phyloP scores from a whole-genome alignment of 192 early-diverging fungal species.

The Coemansia javaensis region DNA sequence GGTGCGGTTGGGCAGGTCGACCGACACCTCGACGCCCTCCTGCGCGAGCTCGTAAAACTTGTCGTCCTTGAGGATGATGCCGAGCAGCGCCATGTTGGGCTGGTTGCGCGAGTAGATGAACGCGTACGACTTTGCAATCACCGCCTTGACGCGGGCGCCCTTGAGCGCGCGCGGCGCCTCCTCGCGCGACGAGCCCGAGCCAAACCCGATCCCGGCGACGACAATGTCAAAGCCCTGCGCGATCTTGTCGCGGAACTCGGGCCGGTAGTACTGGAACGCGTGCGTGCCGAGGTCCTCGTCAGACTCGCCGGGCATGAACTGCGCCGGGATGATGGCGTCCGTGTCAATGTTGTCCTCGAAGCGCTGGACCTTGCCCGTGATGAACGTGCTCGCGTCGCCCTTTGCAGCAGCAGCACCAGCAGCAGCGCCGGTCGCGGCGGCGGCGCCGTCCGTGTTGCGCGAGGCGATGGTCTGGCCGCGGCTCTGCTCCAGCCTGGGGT shows the following conservation, averaged over 20 bases:
- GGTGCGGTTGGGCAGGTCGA: constrained; percentile 63
- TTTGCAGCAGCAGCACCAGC: constrained; percentile 9
- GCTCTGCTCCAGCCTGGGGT: constrained; percentile 51
- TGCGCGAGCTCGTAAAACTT: constrained; percentile 70
- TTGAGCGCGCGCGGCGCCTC: constrained; percentile 73
- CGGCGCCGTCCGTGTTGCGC: constrained; percentile 35
- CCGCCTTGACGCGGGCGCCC: constrained; percentile 65
- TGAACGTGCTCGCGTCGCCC: constrained; percentile 43
- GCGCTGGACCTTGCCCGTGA: constrained; percentile 64
- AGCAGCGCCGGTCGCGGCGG: not conserved
- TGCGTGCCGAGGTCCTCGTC: constrained; percentile 67
- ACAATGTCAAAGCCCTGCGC: constrained; percentile 64
- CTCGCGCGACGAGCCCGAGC: constrained; percentile 72
- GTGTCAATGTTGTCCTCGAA: constrained; percentile 77
- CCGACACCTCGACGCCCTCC: constrained; percentile 66
- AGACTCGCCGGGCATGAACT: constrained; percentile 67
- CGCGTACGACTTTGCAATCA: constrained; percentile 76
- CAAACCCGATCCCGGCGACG: constrained; percentile 69
- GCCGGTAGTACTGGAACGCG: constrained; percentile 69
- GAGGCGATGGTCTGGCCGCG: constrained; percentile 36
- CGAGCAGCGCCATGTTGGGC: constrained; percentile 76
- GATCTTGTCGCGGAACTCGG: constrained; percentile 66
- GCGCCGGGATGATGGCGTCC: constrained; percentile 74
- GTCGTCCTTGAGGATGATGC: constrained; percentile 68
- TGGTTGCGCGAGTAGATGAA: constrained; percentile 83